phyloP scores from a whole-genome alignment of 306 rosid species.

The Quercus berberidifolia region DNA sequence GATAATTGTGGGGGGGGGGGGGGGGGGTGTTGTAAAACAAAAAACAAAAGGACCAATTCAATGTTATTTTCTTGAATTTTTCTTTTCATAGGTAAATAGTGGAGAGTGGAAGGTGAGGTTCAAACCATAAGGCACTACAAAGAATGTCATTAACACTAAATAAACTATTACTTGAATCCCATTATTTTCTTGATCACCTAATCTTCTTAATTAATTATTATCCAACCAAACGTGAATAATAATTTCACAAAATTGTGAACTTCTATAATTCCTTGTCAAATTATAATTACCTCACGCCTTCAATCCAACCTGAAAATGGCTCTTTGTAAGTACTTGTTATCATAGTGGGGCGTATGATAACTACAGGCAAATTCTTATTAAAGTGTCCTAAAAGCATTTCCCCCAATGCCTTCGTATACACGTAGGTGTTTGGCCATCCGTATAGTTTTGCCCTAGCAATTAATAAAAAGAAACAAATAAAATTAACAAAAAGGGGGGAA shows the following conservation, averaged over 20 bases:
- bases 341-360: conserved; percentile 29
- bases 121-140: too few relatives aligned
- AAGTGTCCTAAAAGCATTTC: conserved; percentile 28
- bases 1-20: too few relatives aligned
- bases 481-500: accelerated
- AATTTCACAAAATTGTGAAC: background rate
- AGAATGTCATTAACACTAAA: too few relatives aligned
- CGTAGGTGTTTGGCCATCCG: conserved; percentile 46
- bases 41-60: background rate
- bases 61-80: background rate
- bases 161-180: too few relatives aligned
- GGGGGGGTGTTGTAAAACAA: too few relatives aligned
- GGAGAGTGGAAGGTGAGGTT: too few relatives aligned
- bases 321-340: conserved; percentile 24
- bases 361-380: conserved; percentile 14
- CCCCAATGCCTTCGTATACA: conserved; percentile 50
- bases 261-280: background rate
- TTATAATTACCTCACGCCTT: conserved; percentile 30
- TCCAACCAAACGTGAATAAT: background rate
- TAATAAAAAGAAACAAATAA: background rate
- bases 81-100: too few relatives aligned
- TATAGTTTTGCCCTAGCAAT: conserved; percentile 27
- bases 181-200: too few relatives aligned
- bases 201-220: too few relatives aligned
- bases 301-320: conserved; percentile 49